Conservation (phyloP, 169 alveolate genomes). For the Plasmodium malariae region DNA sequence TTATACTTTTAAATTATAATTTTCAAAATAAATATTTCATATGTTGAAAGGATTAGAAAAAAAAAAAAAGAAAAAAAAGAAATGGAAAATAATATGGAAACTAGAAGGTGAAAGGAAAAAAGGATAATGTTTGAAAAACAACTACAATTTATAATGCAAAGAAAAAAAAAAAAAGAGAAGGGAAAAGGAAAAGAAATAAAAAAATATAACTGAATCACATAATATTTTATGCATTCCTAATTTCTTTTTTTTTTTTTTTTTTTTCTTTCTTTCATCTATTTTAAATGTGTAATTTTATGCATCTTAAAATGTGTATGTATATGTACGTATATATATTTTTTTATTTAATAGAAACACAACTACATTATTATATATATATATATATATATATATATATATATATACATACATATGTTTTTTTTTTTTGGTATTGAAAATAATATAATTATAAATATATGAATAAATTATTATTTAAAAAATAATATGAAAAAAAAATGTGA, state of each 20-base stretch:
- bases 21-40: slow-evolving; percentile 41
- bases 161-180: neutral
- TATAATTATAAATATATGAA: neutral
- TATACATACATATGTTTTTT: neutral
- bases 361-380: too few relatives aligned
- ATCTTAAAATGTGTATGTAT: neutral
- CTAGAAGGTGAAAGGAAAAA: neutral
- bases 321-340: slow-evolving; percentile 1
- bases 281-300: slow-evolving; percentile 21
- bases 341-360: neutral
- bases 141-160: slow-evolving; percentile 48
- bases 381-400: neutral
- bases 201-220: slow-evolving; percentile 36
- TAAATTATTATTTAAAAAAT: slow-evolving; percentile 14
- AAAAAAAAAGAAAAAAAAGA: slow-evolving; percentile 16
- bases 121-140: slow-evolving; percentile 13
- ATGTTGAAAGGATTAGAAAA: slow-evolving; percentile 19
- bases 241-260: slow-evolving; percentile 42
- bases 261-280: slow-evolving; percentile 19
- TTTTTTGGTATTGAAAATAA: slow-evolving; percentile 16
- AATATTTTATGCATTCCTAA: slow-evolving; percentile 31
- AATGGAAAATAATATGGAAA: slow-evolving; percentile 13
- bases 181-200: neutral
- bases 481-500: neutral
- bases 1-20: slow-evolving; percentile 17